phyloP scores from a whole-genome alignment of 371 early-diverging fungal genomes.

The Enterocytospora artemiae region DNA sequence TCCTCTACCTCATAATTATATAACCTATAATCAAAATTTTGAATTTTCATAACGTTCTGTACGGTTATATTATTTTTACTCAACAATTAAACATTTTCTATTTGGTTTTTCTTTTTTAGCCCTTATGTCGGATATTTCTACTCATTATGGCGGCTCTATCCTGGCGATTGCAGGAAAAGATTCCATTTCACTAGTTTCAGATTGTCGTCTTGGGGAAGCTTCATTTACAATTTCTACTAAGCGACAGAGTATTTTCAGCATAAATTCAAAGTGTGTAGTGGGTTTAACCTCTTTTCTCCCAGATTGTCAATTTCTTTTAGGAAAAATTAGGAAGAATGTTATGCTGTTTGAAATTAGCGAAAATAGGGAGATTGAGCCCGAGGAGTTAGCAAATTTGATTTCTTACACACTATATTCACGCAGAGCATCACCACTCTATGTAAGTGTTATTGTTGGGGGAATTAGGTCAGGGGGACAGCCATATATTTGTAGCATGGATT shows the following conservation, averaged over 20 bases:
- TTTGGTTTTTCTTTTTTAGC: slow-evolving; percentile 12
- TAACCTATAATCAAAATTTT: too few relatives aligned
- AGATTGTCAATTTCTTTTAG: slow-evolving; percentile 80
- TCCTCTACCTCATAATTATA: too few relatives aligned
- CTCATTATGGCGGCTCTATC: slow-evolving; percentile 63
- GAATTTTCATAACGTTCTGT: too few relatives aligned
- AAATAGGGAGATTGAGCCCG: slow-evolving; percentile 84
- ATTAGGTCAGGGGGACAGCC: slow-evolving; percentile 67
- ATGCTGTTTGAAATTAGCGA: slow-evolving; percentile 91
- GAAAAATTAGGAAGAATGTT: slow-evolving; percentile 74
- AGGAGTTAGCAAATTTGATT: slow-evolving; percentile 79
- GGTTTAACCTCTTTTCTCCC: slow-evolving; percentile 89
- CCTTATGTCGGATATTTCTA: slow-evolving; percentile 52
- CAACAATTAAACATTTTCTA: too few relatives aligned
- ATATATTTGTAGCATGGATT: slow-evolving; percentile 84
- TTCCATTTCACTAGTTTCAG: slow-evolving; percentile 90
- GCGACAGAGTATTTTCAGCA: slow-evolving; percentile 78
- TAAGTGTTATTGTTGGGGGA: slow-evolving; percentile 86
- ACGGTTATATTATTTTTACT: too few relatives aligned
- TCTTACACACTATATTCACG: slow-evolving; percentile 90
- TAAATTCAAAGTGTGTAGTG: slow-evolving; percentile 71
- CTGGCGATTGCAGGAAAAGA: slow-evolving; percentile 95
- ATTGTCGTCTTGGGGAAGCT: slow-evolving; percentile 72
- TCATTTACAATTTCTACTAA: slow-evolving; percentile 78
- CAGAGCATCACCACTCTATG: slow-evolving; percentile 85